These are phyloP conservation scores for Globisporangium spiculum DNA, from an alignment of 352 stramenopile species.

Conservation along the genomic window DNA sequence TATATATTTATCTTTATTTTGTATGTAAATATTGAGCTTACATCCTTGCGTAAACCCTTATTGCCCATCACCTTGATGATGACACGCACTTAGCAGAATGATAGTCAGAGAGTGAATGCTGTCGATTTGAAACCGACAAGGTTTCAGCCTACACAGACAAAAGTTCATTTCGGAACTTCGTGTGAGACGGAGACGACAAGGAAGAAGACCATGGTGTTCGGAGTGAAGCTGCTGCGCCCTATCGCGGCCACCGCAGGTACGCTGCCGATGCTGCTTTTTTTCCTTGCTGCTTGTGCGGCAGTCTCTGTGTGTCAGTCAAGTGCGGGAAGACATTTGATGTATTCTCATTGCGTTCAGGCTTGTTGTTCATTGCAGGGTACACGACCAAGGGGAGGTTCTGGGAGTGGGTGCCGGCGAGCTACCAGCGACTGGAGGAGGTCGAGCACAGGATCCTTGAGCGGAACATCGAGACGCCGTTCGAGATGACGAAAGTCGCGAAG, in stretches of 20 bases:
- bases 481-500: slow-evolving; percentile 78
- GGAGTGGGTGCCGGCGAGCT: slow-evolving; percentile 77
- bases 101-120: background rate
- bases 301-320: background rate
- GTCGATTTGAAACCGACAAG: too few relatives aligned
- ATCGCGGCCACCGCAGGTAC: background rate
- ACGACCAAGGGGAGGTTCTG: slow-evolving; percentile 56
- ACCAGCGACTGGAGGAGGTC: slow-evolving; percentile 51
- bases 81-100: background rate
- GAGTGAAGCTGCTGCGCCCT: background rate
- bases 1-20: too few relatives aligned
- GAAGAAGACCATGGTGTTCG: background rate
- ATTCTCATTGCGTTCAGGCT: slow-evolving; percentile 25
- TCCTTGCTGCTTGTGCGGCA: background rate
- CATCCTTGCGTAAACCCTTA: background rate
- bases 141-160: too few relatives aligned
- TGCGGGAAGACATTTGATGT: slow-evolving; percentile 8
- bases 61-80: background rate
- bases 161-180: background rate
- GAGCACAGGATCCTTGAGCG: slow-evolving; percentile 64
- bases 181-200: background rate
- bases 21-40: too few relatives aligned
- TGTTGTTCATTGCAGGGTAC: slow-evolving; percentile 51
- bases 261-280: background rate
- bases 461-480: slow-evolving; percentile 42